A percentile compares a stretch with the other conserved stretches of the same genome.
Evolutionary conservation across 352 stramenopile genomes (phyloP).

Genomic region (Globisporangium mamillatum): DNA sequence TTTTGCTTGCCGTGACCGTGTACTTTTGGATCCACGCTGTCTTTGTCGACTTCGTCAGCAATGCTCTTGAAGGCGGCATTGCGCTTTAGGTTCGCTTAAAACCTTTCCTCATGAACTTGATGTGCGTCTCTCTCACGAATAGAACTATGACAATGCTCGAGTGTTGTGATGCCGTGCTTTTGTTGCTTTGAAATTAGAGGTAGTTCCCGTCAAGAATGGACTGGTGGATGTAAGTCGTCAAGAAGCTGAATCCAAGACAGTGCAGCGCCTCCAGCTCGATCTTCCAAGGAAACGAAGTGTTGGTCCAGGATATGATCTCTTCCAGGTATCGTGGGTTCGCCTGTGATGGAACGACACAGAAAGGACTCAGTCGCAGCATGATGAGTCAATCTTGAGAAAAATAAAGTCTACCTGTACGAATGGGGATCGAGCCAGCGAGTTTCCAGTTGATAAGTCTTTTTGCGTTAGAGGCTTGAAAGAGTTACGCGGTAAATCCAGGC

Average conservation of each 20-base stretch:
- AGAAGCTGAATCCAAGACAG: conserved; percentile 70
- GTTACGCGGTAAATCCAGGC: conserved; percentile 41
- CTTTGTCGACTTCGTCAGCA: conserved; percentile 64
- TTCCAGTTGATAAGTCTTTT: conserved; percentile 48
- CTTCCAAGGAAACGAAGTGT: conserved; percentile 49
- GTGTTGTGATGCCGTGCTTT: not conserved
- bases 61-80: conserved; percentile 37
- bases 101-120: not conserved
- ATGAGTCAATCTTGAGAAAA: not conserved
- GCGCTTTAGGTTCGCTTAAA: conserved; percentile 11
- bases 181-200: conserved; percentile 21
- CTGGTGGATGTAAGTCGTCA: conserved; percentile 54
- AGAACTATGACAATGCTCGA: conserved; percentile 17
- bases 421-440: conserved; percentile 37
- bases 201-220: conserved; percentile 42
- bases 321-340: conserved; percentile 42
- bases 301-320: conserved; percentile 60
- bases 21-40: conserved; percentile 82
- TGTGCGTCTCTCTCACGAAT: not conserved
- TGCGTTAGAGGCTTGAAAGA: conserved; percentile 57
- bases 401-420: conserved; percentile 56
- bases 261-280: conserved; percentile 83
- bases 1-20: conserved; percentile 68
- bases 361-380: not conserved
- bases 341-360: conserved; percentile 21